Base-by-base conservation (phyloP, 768 basidiomycete species). In the Macrolepiota fuliginosa region DNA sequence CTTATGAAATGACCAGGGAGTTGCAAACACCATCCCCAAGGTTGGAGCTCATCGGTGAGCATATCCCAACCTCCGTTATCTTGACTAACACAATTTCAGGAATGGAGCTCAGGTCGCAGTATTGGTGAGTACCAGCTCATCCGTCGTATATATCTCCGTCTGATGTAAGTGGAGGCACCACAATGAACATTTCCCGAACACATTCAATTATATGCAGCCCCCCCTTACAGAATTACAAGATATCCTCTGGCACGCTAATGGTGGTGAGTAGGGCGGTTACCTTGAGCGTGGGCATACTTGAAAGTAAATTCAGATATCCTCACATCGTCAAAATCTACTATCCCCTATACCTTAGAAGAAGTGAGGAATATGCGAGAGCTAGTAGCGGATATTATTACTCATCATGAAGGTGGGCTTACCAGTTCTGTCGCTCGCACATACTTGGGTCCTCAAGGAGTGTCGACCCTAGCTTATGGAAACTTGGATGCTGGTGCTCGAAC, bases 31-130 rank as follows among this genome's bases (percentile, higher is more conserved):
- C 76, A 0, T 69, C 72, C 11, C 59, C 69, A 12, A 22, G 29
- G 4, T 63, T 71, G 22, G 70, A 71, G 1, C 76, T 76, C 60
- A 65, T 79, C 11, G 73, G 81, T 80, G 57, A 50, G 74, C 49
- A 10, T 15, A 17, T 45, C 4, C n/a, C n/a, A 10, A 19, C 17
- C 19, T 45, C 17, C 17, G 17, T 32, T 12, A 27, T 2, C 35
- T 32, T 3, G 27, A 11, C 15, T 46, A 35, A 10, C 45, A 9
- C 25, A 19, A 36, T 12, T 39, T 9, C 29, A 76, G 75, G 68
- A 19, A 70, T 70, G 35, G 66, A 67, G 55, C 66, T 76, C 37
- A 50, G 55, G 46, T 62, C 61, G 13, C 51, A 58, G 37, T 65
- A 64, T 52, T 67, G 64, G 67, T 70, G 13, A 29, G 58, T 49